A percentile compares a stretch with the other conserved stretches of the same genome.
Conservation (phyloP, 208 protist genomes). For the Crithidia thermophila region DNA sequence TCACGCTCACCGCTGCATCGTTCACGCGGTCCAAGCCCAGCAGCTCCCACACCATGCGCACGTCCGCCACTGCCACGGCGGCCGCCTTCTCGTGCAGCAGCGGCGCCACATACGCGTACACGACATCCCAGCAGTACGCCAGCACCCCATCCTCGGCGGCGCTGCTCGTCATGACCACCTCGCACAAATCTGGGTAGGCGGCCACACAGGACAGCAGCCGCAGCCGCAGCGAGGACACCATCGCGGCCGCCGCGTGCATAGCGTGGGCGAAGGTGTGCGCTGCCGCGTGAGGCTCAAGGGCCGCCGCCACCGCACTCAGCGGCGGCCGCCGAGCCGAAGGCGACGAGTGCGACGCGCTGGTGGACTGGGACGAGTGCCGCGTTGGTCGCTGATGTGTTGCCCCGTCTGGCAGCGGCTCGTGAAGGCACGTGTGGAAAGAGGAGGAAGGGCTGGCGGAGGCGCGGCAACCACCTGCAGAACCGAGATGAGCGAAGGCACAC, state of each 20-base stretch:
- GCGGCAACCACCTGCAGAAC: neutral
- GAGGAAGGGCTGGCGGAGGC: neutral
- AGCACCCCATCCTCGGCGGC: constrained; percentile 32
- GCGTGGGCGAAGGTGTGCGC: constrained; percentile 43
- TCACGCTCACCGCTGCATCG: neutral
- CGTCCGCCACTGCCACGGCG: constrained; percentile 33
- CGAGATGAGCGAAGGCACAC: constrained; percentile 33
- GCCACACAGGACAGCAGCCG: constrained; percentile 63
- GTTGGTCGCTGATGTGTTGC: constrained; percentile 15
- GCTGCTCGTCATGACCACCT: constrained; percentile 28
- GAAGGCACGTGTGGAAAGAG: constrained; percentile 10
- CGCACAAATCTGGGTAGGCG: constrained; percentile 44
- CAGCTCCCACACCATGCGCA: constrained; percentile 27
- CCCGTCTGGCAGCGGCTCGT: constrained; percentile 16
- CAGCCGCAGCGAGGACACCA: constrained; percentile 72
- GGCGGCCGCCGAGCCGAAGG: constrained; percentile 1
- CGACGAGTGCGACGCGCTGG: neutral
- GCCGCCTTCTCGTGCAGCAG: constrained; percentile 49
- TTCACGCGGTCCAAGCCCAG: constrained; percentile 15
- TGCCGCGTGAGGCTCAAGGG: constrained; percentile 25
- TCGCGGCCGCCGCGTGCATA: constrained; percentile 45
- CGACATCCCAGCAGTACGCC: constrained; percentile 52
- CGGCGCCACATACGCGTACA: constrained; percentile 44
- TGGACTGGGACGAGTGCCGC: neutral
- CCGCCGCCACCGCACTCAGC: constrained; percentile 19